phyloP scores from a whole-genome alignment of 2,329 filamentous ascomycete species.

The Lachnellula occidentalis region DNA sequence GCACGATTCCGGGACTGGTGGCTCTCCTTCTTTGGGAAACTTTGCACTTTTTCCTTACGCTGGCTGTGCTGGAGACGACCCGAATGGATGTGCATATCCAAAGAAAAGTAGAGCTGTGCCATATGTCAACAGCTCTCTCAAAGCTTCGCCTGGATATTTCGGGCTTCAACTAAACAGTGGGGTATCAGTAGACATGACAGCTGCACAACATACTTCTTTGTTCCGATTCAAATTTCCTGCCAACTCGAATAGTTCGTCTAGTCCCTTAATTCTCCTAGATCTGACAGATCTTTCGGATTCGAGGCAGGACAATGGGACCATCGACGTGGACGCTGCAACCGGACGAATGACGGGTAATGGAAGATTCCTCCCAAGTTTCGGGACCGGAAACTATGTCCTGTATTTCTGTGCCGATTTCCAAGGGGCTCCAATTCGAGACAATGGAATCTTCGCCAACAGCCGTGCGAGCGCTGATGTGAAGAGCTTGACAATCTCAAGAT shows the following conservation, averaged over 20 bases:
- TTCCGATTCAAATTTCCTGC: constrained; percentile 59
- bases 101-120: constrained; percentile 42
- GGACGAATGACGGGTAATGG: constrained; percentile 59
- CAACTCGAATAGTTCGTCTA: constrained; percentile 30
- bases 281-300: constrained; percentile 58
- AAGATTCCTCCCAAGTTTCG: constrained; percentile 59
- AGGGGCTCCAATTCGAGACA: constrained; percentile 51
- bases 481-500: constrained; percentile 43
- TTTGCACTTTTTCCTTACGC: constrained; percentile 42
- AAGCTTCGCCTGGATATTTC: constrained; percentile 60
- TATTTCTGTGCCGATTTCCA: constrained; percentile 65
- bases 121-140: constrained; percentile 40
- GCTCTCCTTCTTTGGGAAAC: constrained; percentile 41
- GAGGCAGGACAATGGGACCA: constrained; percentile 48
- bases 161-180: constrained; percentile 51
- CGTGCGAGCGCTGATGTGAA: constrained; percentile 44
- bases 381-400: constrained; percentile 51
- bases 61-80: constrained; percentile 37
- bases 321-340: constrained; percentile 47
- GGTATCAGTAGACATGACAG: constrained; percentile 60
- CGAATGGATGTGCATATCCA: constrained; percentile 52
- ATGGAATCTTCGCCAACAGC: constrained; percentile 55
- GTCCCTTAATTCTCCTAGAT: constrained; percentile 59
- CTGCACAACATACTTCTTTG: constrained; percentile 55
- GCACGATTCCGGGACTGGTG: constrained; percentile 42